Conservation (phyloP, 345 rosid species). For the Populus davidiana region DNA sequence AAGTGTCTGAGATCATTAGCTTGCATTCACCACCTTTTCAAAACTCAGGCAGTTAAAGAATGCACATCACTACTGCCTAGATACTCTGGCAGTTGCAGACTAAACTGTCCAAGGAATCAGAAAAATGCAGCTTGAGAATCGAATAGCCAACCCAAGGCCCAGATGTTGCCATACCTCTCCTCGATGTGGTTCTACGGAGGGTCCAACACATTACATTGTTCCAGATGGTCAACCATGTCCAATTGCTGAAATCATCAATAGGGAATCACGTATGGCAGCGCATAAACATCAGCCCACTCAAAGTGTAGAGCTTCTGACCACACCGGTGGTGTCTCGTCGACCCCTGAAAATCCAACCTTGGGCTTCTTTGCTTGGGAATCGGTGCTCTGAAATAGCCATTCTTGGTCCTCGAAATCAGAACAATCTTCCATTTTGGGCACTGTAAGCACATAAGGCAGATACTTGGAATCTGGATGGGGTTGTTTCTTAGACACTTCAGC, state of each 20-base stretch:
- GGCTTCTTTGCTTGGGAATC: constrained; percentile 30
- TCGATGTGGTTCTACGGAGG: neutral
- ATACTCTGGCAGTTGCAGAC: neutral
- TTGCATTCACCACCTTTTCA: neutral
- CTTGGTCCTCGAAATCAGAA: constrained; percentile 46
- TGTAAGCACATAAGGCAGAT: constrained; percentile 46
- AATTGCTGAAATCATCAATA: constrained; percentile 35
- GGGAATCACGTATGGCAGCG: constrained; percentile 77
- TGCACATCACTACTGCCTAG: neutral
- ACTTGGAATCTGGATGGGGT: constrained; percentile 70
- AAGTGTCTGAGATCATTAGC: neutral
- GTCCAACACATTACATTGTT: neutral
- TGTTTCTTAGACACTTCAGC: constrained; percentile 42
- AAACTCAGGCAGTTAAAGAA: too few species aligned
- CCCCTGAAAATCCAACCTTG: constrained; percentile 27
- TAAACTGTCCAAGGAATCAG: constrained; percentile 1
- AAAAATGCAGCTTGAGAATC: constrained; percentile 16
- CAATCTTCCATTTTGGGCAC: constrained; percentile 57
- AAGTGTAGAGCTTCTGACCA: constrained; percentile 65
- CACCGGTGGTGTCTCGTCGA: constrained; percentile 35
- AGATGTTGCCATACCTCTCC: constrained; percentile 7
- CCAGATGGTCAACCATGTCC: constrained; percentile 13
- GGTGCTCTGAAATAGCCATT: constrained; percentile 49
- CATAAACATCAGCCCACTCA: constrained; percentile 56
- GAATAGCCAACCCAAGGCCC: constrained; percentile 7